phyloP scores from a whole-genome alignment of 345 rosid species.

The Moricandia arvensis region DNA sequence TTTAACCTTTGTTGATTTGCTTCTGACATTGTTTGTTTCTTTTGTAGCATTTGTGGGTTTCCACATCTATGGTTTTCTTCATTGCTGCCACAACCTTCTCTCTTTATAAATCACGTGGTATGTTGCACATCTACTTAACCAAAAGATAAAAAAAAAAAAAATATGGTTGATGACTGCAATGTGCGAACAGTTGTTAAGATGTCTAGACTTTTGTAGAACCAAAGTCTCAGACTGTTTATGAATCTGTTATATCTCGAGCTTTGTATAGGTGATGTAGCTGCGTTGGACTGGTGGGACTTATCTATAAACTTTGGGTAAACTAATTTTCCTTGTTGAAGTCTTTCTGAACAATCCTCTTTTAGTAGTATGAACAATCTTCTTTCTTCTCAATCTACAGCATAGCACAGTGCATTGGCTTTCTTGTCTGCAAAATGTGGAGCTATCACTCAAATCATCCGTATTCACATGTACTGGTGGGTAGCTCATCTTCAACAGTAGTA shows the following conservation, averaged over 20 bases:
- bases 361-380: constrained; percentile 5
- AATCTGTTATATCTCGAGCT: constrained; percentile 4
- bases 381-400: constrained; percentile 49
- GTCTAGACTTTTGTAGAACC: neutral
- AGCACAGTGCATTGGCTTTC: constrained; percentile 89
- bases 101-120: no score
- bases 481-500: no score
- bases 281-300: constrained; percentile 43
- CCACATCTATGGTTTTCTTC: constrained; percentile 86
- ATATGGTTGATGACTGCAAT: no score
- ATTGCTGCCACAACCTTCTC: constrained; percentile 72
- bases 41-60: constrained; percentile 87
- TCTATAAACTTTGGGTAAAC: constrained; percentile 80
- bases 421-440: no score
- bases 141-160: no score
- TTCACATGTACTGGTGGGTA: no score
- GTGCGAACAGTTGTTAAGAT: no score
- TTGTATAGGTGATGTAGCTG: constrained; percentile 70
- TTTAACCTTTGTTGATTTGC: neutral
- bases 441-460: no score
- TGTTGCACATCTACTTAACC: no score
- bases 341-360: neutral
- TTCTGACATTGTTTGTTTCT: constrained; percentile 26
- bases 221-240: neutral
- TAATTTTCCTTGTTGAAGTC: constrained; percentile 13